Base-by-base conservation (phyloP, 352 stramenopile species). In the Pythium rhizo-oryzae region DNA sequence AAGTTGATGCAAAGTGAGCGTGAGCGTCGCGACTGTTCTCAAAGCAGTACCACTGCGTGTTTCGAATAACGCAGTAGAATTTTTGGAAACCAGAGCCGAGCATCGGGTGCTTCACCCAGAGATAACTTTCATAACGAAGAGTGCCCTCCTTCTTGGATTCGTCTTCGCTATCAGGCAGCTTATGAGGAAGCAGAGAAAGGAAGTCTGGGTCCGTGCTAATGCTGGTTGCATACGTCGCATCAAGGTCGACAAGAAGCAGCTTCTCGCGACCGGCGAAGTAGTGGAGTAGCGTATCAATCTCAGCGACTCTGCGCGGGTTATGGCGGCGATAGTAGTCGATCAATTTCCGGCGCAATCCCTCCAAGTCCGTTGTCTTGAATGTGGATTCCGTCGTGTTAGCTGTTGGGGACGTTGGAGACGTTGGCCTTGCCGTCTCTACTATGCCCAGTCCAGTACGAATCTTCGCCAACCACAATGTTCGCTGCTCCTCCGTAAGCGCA, bases 311-410 rank as follows among this genome's bases (percentile, higher is more conserved):
- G 58, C 91, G 82, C 0, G 93, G 89, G 70, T 97, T 96, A 58
- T 98, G 85, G 41, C 87, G 90, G 65, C 93, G 77, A 65, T 98
- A 98, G 60, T 97, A 98, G 49, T 80, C 85, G 9, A 97, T 61
- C 23, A 98, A 59, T 43, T 86, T 85, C 19, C 63, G 54, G 0
- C 74, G 70, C 23, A 91, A 25, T 13, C 18, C 55, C 25, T 50
- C 49, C 13, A 47, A 8, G 18, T 50, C 56, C 47, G 12, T 57
- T 33, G 19, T 6, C 51, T 21, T 43, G 6, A 11, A 9, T 47
- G 13, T 21, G 15, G 13, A n/a, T 47, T 47, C 41, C 7, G 11
- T 12, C 13, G 18, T 47, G 41, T 8, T 2, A 47, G 11, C 18
- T 1, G 35, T 41, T 16, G 35, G 8, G 13, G 8, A 41, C 13